Percentiles rank a stretch among this genome's conserved stretches.
Evolutionary conservation across 805 yeast genomes (phyloP).

Genomic region (Isabelozyma heimii): DNA sequence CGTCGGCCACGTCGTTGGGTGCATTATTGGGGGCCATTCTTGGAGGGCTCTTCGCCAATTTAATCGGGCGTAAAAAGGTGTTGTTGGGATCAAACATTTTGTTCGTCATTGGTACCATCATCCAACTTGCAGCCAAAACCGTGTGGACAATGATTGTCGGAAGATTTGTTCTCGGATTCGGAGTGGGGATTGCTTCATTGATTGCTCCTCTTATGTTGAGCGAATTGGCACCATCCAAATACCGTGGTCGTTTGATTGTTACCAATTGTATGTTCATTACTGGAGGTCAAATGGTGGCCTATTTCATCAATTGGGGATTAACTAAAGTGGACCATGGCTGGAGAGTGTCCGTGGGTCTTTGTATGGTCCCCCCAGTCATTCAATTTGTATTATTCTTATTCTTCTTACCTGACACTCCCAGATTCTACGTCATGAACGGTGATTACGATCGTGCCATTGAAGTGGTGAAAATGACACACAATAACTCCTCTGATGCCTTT

Average conservation of each 20-base stretch:
- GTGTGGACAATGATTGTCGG: constrained; percentile 94
- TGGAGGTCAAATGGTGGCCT: constrained; percentile 93
- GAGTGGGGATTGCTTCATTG: constrained; percentile 92
- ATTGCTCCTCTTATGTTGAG: constrained; percentile 92
- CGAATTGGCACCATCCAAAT: constrained; percentile 89
- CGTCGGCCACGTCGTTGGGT: constrained; percentile 93
- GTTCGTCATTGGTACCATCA: constrained; percentile 78
- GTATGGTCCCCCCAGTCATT: constrained; percentile 79
- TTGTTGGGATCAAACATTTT: constrained; percentile 78
- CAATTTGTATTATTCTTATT: constrained; percentile 69
- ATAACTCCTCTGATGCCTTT: constrained; percentile 58
- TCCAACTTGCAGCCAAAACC: constrained; percentile 77
- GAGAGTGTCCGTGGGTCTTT: constrained; percentile 88
- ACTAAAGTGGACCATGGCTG: constrained; percentile 76
- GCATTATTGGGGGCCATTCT: constrained; percentile 76
- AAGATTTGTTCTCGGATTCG: constrained; percentile 90
- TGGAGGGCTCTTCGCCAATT: constrained; percentile 83
- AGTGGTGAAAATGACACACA: constrained; percentile 64
- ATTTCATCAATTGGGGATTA: constrained; percentile 89
- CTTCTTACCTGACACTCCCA: constrained; percentile 94
- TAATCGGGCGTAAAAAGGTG: constrained; percentile 81
- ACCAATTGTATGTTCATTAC: constrained; percentile 88
- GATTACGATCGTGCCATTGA: constrained; percentile 59
- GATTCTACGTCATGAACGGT: constrained; percentile 77
- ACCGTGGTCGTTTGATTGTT: constrained; percentile 88